Evolutionary conservation across 805 yeast genomes (phyloP).

Genomic region (Saccharomycopsis javanensis): DNA sequence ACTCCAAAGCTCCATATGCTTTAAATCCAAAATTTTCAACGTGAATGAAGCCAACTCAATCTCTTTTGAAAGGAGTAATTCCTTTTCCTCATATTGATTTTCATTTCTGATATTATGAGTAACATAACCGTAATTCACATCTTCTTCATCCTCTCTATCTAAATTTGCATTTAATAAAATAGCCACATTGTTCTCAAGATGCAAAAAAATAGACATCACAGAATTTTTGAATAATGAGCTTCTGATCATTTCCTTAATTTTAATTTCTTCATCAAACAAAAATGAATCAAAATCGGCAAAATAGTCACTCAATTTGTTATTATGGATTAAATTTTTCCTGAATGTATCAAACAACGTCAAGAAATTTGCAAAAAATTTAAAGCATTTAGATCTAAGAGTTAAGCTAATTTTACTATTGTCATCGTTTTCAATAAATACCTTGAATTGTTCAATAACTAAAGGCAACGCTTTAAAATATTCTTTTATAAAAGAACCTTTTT

Average conservation of each 20-base stretch:
- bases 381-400: constrained; percentile 5
- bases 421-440: neutral
- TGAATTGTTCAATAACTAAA: constrained; percentile 2
- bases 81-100: neutral
- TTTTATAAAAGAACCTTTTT: neutral
- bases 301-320: constrained; percentile 17
- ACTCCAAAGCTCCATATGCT: constrained; percentile 3
- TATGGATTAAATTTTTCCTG: constrained; percentile 25
- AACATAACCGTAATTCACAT: constrained; percentile 29
- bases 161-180: constrained; percentile 29
- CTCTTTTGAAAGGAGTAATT: constrained; percentile 2
- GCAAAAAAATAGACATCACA: constrained; percentile 36
- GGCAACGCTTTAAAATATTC: neutral
- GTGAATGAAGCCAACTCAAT: constrained; percentile 1
- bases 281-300: constrained; percentile 13
- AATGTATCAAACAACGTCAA: constrained; percentile 29
- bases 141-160: constrained; percentile 46
- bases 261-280: constrained; percentile 2
- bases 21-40: constrained; percentile 4
- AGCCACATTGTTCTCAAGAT: constrained; percentile 40
- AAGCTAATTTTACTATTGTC: neutral
- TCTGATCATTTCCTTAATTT: neutral
- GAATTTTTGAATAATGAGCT: constrained; percentile 23
- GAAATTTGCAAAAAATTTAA: constrained; percentile 25
- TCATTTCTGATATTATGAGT: neutral